A percentile compares a stretch with the other conserved stretches of the same genome.
phyloP scores from a whole-genome alignment of 768 basidiomycete genomes.

The Phylloporus rhodoxanthus region DNA sequence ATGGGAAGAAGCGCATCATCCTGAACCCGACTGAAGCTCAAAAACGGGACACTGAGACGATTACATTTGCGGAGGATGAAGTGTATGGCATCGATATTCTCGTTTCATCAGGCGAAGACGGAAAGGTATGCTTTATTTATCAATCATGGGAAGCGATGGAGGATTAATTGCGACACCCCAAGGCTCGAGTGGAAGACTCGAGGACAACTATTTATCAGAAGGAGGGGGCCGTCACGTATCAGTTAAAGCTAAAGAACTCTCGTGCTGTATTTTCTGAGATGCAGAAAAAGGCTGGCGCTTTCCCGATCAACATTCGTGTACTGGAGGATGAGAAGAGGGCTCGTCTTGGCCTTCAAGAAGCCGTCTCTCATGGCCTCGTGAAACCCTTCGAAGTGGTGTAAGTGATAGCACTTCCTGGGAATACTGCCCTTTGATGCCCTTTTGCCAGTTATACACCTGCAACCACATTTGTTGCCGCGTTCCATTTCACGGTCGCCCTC shows the following conservation, averaged over 20 bases:
- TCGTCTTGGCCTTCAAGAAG: conserved; percentile 92
- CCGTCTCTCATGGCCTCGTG: conserved; percentile 88
- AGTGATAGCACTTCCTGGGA: conserved; percentile 28
- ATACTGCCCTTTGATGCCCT: not conserved
- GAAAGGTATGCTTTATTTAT: conserved; percentile 60
- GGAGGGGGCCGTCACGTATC: conserved; percentile 81
- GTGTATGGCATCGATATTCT: conserved; percentile 94
- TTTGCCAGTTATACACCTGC: conserved; percentile 66
- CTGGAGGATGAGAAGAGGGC: conserved; percentile 96
- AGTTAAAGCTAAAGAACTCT: conserved; percentile 96
- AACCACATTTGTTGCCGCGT: conserved; percentile 84
- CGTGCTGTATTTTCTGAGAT: conserved; percentile 96
- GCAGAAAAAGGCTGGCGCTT: conserved; percentile 94
- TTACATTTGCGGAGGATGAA: conserved; percentile 86
- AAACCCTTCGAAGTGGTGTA: conserved; percentile 94
- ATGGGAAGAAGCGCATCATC: conserved; percentile 94
- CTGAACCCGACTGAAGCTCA: conserved; percentile 82
- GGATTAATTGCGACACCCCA: conserved; percentile 2
- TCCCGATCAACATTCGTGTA: conserved; percentile 94
- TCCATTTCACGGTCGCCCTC: conserved; percentile 96
- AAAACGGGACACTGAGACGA: conserved; percentile 78
- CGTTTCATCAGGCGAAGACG: conserved; percentile 81
- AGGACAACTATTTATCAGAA: conserved; percentile 92
- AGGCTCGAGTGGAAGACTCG: conserved; percentile 88
- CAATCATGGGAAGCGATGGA: not conserved